Evolutionary conservation across 352 stramenopile genomes (phyloP).

Genomic region (Pythium dissimile): DNA sequence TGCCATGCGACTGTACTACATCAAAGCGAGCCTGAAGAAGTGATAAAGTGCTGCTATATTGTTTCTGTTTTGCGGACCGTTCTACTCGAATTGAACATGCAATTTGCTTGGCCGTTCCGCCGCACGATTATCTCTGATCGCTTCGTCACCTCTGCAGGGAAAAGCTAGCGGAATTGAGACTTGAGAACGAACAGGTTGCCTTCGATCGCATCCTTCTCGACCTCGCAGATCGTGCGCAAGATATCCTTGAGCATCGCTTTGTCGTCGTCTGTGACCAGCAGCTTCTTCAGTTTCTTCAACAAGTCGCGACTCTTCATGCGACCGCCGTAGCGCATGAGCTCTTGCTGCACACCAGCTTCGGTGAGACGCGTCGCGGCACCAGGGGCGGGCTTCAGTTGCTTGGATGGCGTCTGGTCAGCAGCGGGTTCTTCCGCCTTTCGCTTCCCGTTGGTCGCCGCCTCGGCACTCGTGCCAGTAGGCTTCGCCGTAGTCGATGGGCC

Average conservation of each 20-base stretch:
- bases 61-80: too few relatives aligned
- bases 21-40: neutral
- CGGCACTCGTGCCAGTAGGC: constrained; percentile 6
- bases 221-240: constrained; percentile 82
- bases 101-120: too few relatives aligned
- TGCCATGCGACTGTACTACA: constrained; percentile 6
- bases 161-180: constrained; percentile 77
- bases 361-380: constrained; percentile 57
- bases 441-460: constrained; percentile 29
- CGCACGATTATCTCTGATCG: too few relatives aligned
- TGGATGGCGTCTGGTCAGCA: constrained; percentile 37
- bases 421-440: constrained; percentile 43
- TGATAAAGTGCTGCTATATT: constrained; percentile 1
- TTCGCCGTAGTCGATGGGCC: constrained; percentile 12
- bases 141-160: too few relatives aligned
- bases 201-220: constrained; percentile 84
- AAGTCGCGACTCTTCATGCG: constrained; percentile 78
- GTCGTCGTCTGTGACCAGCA: constrained; percentile 78
- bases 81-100: too few relatives aligned
- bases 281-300: constrained; percentile 77
- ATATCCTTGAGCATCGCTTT: constrained; percentile 85
- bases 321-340: constrained; percentile 78
- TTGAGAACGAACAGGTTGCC: constrained; percentile 80
- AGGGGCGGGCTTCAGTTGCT: constrained; percentile 32
- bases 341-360: constrained; percentile 78